phyloP scores from a whole-genome alignment of 1,284 basidiomycete species.

The Cystobasidium sp. region DNA sequence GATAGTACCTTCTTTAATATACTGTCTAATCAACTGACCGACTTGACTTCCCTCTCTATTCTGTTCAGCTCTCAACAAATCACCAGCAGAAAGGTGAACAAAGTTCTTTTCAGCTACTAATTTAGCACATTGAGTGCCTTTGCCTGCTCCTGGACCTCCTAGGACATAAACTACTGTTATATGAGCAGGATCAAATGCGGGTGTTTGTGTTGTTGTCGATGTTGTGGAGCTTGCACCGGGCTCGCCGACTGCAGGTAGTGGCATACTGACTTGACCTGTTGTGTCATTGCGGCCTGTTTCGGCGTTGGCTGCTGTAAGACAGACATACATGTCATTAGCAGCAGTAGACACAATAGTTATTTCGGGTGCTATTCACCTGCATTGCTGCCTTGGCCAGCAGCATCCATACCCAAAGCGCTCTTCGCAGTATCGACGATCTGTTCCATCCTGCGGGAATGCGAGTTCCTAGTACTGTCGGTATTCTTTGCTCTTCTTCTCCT shows the following conservation, averaged over 20 bases:
- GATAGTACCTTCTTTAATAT: slow-evolving; percentile 91
- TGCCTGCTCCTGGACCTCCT: slow-evolving; percentile 95
- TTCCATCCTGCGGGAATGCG: not conserved
- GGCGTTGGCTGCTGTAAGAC: not conserved
- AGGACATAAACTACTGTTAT: slow-evolving; percentile 94
- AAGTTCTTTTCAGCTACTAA: slow-evolving; percentile 90
- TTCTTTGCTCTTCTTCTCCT: slow-evolving; percentile 34
- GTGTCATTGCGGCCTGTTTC: slow-evolving; percentile 7
- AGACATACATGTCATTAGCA: no score
- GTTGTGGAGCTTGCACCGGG: not conserved
- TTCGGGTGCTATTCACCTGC: not conserved
- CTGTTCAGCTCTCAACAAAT: slow-evolving; percentile 94
- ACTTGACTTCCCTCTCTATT: slow-evolving; percentile 81
- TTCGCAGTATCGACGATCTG: slow-evolving; percentile 17
- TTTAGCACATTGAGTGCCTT: slow-evolving; percentile 90
- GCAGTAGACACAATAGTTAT: not conserved
- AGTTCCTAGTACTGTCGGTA: slow-evolving; percentile 41
- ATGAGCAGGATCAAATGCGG: slow-evolving; percentile 72
- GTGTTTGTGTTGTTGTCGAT: slow-evolving; percentile 24
- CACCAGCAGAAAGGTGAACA: slow-evolving; percentile 91
- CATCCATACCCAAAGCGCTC: not conserved
- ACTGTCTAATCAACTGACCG: slow-evolving; percentile 82
- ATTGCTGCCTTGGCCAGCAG: not conserved
- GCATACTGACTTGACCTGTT: slow-evolving; percentile 26
- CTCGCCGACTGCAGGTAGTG: not conserved